phyloP scores from a whole-genome alignment of 805 yeast species.

The Isabelozyma rhagii region DNA sequence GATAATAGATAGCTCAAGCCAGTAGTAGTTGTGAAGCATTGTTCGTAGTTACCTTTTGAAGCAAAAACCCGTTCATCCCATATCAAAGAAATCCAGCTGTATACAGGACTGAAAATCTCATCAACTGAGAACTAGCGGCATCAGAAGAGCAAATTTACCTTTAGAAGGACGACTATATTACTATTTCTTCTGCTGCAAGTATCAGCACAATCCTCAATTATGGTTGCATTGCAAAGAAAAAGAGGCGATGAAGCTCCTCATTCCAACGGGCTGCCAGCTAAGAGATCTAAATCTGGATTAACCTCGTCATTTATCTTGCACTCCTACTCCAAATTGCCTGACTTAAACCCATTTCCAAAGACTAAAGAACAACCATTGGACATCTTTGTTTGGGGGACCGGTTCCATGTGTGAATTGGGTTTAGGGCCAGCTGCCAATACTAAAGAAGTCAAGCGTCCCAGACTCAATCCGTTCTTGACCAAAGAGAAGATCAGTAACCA shows the following conservation, averaged over 20 bases:
- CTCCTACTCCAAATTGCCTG: constrained; percentile 46
- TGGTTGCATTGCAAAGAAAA: constrained; percentile 46
- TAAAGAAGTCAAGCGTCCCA: constrained; percentile 93
- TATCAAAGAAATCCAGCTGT: not conserved
- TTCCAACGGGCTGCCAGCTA: constrained; percentile 15
- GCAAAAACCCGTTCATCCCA: not conserved
- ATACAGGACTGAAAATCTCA: not conserved
- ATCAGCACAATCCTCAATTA: constrained; percentile 7
- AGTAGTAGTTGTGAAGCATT: no score
- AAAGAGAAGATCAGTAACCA: constrained; percentile 45
- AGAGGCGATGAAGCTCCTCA: constrained; percentile 13
- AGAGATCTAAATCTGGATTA: constrained; percentile 19
- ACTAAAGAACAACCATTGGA: constrained; percentile 54
- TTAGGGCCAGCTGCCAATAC: constrained; percentile 92
- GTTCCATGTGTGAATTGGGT: constrained; percentile 96
- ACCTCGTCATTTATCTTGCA: constrained; percentile 43
- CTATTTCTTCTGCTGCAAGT: not conserved
- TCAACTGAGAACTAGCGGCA: not conserved
- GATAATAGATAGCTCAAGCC: no score
- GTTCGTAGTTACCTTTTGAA: no score
- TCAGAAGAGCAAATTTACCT: not conserved
- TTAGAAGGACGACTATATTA: not conserved
- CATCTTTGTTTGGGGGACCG: constrained; percentile 92
- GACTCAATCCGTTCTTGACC: constrained; percentile 76
- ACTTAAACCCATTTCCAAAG: constrained; percentile 39